Conservation (phyloP, 345 rosid genomes). For the Salix viminalis region DNA sequence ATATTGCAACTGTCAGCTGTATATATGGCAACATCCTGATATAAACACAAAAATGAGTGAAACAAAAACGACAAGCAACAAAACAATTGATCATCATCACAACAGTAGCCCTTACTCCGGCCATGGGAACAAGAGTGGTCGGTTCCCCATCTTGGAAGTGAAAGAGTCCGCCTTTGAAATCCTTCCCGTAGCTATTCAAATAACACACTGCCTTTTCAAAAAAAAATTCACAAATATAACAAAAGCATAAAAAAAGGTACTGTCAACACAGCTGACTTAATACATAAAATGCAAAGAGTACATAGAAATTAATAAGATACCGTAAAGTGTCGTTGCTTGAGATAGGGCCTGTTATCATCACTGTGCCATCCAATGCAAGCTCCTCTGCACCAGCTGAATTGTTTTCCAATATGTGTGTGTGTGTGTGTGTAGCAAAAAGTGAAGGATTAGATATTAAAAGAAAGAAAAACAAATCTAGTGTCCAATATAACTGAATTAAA, state of each 20-base stretch:
- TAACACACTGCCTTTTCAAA: constrained; percentile 86
- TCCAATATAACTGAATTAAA: neutral
- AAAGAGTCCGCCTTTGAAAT: constrained; percentile 78
- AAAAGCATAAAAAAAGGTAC: neutral
- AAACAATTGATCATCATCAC: constrained; percentile 1
- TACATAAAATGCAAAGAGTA: neutral
- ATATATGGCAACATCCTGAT: constrained; percentile 78
- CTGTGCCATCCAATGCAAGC: constrained; percentile 96
- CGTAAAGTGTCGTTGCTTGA: constrained; percentile 74
- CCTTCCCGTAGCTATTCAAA: constrained; percentile 61
- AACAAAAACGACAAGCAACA: too few relatives aligned
- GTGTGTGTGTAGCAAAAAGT: neutral
- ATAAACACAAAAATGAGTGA: neutral
- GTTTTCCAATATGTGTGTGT: neutral
- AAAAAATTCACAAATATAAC: neutral
- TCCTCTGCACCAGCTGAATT: constrained; percentile 75
- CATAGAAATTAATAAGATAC: constrained; percentile 22
- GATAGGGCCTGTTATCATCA: constrained; percentile 84
- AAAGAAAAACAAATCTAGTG: neutral
- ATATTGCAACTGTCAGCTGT: constrained; percentile 80
- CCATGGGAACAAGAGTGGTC: constrained; percentile 48
- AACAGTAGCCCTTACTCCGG: constrained; percentile 52
- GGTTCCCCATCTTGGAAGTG: constrained; percentile 84
- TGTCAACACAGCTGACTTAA: neutral
- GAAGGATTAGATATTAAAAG: neutral